phyloP scores from a whole-genome alignment of 2,329 filamentous ascomycete species.

The Alternaria sp. region DNA sequence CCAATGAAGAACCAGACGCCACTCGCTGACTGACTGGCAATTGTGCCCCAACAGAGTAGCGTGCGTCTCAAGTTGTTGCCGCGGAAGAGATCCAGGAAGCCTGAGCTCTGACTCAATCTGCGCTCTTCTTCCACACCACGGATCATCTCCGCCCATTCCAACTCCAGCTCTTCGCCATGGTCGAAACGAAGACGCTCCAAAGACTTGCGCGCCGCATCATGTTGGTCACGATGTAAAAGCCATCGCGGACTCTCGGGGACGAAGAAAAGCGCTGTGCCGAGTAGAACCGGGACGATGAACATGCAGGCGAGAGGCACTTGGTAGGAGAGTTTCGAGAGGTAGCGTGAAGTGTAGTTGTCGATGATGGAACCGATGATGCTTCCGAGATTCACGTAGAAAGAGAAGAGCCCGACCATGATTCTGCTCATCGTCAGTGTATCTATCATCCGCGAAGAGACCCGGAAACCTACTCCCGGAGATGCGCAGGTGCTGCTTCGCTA shows the following conservation, averaged over 20 bases:
- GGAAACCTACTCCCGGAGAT: constrained; percentile 37
- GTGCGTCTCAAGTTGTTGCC: constrained; percentile 58
- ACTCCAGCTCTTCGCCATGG: constrained; percentile 23
- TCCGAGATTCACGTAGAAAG: constrained; percentile 59
- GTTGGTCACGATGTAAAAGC: constrained; percentile 28
- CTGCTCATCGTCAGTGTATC: constrained; percentile 46
- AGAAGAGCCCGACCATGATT: constrained; percentile 53
- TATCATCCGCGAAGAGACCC: neutral
- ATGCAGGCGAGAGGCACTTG: constrained; percentile 60
- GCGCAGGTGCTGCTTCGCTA: constrained; percentile 49
- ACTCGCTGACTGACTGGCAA: constrained; percentile 54
- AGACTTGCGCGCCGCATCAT: constrained; percentile 21
- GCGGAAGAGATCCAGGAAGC: constrained; percentile 58
- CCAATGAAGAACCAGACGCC: constrained; percentile 61
- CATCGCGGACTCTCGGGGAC: constrained; percentile 53
- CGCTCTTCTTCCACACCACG: constrained; percentile 37
- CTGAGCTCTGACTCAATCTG: constrained; percentile 59
- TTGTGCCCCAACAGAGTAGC: constrained; percentile 58
- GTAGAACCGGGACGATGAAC: constrained; percentile 58
- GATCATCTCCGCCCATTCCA: constrained; percentile 39
- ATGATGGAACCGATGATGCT: constrained; percentile 54
- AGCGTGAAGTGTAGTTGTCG: constrained; percentile 36
- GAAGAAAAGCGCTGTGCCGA: constrained; percentile 47
- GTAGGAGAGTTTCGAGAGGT: constrained; percentile 36
- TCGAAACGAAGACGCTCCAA: constrained; percentile 27